Percentiles rank a stretch among this genome's conserved stretches.
phyloP scores from a whole-genome alignment of 176 grass and related monocot genomes.

The Puccinellia tenuiflora region DNA sequence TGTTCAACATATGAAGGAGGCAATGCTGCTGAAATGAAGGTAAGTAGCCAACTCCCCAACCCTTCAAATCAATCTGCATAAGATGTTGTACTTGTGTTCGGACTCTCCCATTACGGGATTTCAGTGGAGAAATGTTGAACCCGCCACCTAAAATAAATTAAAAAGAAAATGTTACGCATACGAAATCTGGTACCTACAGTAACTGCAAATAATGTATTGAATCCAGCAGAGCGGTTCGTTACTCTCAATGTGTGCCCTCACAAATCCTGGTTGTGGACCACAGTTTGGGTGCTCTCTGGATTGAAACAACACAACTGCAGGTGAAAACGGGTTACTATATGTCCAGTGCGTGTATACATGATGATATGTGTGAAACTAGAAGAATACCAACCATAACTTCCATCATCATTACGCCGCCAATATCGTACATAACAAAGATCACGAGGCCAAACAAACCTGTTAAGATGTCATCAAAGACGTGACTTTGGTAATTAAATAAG shows the following conservation, averaged over 20 bases:
- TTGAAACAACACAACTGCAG: constrained; percentile 89
- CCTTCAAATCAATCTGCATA: constrained; percentile 99
- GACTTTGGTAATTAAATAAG: constrained; percentile 4
- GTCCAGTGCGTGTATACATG: constrained; percentile 9
- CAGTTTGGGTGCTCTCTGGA: constrained; percentile 97
- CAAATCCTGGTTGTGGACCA: constrained; percentile 91
- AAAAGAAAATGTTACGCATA: neutral
- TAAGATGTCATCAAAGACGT: constrained; percentile 21
- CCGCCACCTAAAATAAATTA: constrained; percentile 36
- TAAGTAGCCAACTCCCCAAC: constrained; percentile 78
- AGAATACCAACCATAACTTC: constrained; percentile 88
- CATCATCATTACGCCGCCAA: constrained; percentile 98
- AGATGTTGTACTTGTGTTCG: constrained; percentile 94
- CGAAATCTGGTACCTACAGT: neutral
- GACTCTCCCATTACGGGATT: constrained; percentile 67
- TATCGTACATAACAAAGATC: constrained; percentile 97
- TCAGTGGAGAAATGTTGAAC: constrained; percentile 93
- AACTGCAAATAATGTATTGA: constrained; percentile 15
- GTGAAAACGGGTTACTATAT: neutral
- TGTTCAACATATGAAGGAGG: constrained; percentile 96
- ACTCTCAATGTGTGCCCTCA: constrained; percentile 97
- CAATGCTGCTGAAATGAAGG: constrained; percentile 94
- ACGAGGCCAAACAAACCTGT: constrained; percentile 88
- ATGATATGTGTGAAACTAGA: constrained; percentile 10
- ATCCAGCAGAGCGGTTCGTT: constrained; percentile 18